Evolutionary conservation across 208 protist species (phyloP).

Genomic region (Leishmania tarentolae): DNA sequence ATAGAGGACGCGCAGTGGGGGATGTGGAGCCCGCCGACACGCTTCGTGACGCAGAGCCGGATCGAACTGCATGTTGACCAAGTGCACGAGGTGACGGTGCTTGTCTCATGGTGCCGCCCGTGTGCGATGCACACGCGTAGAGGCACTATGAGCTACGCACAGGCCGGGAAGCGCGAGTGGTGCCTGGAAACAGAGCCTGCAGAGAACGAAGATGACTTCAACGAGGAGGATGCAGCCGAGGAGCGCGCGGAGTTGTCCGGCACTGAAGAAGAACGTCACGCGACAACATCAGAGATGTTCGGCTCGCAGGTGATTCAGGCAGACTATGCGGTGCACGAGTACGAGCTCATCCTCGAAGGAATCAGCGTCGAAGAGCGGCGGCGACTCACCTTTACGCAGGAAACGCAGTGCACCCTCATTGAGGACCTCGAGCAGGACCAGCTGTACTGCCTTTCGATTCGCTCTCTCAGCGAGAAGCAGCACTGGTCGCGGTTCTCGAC

Average conservation of each 20-base stretch:
- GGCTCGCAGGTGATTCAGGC: conserved; percentile 57
- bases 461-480: conserved; percentile 74
- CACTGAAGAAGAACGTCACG: not conserved
- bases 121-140: conserved; percentile 44
- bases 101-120: conserved; percentile 78
- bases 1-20: conserved; percentile 79
- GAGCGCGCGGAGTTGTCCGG: not conserved
- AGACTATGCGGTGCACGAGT: conserved; percentile 76
- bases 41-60: conserved; percentile 84
- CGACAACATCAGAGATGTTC: not conserved
- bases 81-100: conserved; percentile 76
- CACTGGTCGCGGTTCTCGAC: conserved; percentile 87
- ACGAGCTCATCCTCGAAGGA: conserved; percentile 77
- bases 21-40: conserved; percentile 79
- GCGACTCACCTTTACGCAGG: conserved; percentile 53
- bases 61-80: conserved; percentile 69
- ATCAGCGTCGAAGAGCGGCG: conserved; percentile 58
- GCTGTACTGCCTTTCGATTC: conserved; percentile 83
- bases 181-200: not conserved
- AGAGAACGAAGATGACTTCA: conserved; percentile 9
- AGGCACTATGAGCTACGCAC: not conserved
- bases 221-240: conserved; percentile 19
- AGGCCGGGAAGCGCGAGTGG: conserved; percentile 2
- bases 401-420: conserved; percentile 55
- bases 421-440: conserved; percentile 72